Base-by-base conservation (phyloP, 2,329 filamentous ascomycete genomes). In the Aureobasidium leucospermi region DNA sequence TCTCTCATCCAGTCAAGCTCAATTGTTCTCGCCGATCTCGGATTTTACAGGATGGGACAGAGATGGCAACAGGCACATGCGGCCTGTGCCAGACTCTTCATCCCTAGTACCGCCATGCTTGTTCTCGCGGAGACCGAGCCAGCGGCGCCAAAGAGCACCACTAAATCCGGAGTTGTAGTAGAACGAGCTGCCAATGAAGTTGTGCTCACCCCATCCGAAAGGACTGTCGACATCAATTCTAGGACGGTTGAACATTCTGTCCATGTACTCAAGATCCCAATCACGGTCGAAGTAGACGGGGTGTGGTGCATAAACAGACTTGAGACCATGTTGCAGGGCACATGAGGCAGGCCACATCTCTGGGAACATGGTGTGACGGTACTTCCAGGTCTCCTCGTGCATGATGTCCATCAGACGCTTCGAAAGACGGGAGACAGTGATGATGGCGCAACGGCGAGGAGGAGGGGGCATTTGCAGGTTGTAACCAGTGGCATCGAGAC, bases 261-360 rank as follows among this genome's bases (percentile, higher is more conserved):
- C 73, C 66, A 78, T 74, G 58, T 73, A 70, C 57, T 74, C 72
- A 15, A 78, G 68, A 16, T 77, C 75, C 87, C 87, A 91, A 52
- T 87, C 81, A 62, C 88, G 83, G 71, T 93, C 88, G 67, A 90
- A 89, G 71, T 85, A 92, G 48, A 92, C 83, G 1, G 89, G 88
- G 71, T 92, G 88, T 10, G 89, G 89, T 10, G 85, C 87, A 67
- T 86, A 89, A 4, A 90, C 86, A 4, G 87, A 85, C 74, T 93
- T 93, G 51, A 92, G 77, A 6, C 89, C 88, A 69, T 94, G 88
- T 63, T 90, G 82, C 16, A 93, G 78, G 0, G 87, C 84, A 29
- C 87, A 82, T 0, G 87, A 87, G 59, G 87, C 85, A 0, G 88
- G 84, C 62, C 85, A 88, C 88, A 93, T 91, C 70, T 93, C 89